A percentile compares a stretch with the other conserved stretches of the same genome.
Conservation (phyloP, 78 protist genomes). For the Chrysochromulina parva region DNA sequence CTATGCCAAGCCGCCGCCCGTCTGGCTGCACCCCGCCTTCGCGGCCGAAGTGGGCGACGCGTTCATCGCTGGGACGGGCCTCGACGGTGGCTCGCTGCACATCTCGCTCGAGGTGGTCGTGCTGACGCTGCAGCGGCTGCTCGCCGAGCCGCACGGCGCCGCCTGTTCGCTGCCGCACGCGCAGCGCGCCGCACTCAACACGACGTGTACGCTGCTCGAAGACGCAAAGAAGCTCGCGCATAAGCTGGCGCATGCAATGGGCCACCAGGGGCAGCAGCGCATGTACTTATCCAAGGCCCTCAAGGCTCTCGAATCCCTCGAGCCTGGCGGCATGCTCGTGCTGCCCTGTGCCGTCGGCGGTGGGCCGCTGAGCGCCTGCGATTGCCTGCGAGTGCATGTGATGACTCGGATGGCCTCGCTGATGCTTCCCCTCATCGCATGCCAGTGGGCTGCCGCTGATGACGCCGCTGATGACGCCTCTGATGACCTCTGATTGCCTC, state of each 20-base stretch:
- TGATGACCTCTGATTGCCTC: no score
- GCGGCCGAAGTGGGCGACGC: slow-evolving; percentile 35
- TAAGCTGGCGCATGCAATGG: not conserved
- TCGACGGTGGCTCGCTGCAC: slow-evolving; percentile 10
- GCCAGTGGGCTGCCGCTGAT: no score
- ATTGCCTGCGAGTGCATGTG: no score
- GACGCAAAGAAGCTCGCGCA: slow-evolving; percentile 3
- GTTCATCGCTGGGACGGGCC: slow-evolving; percentile 19
- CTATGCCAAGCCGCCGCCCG: slow-evolving; percentile 35
- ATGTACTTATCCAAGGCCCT: not conserved
- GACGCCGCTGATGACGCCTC: no score
- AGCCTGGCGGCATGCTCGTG: not conserved
- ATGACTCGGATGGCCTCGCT: no score
- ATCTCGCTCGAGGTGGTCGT: not conserved
- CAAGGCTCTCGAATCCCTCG: not conserved
- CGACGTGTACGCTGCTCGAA: not conserved
- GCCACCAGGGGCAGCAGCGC: not conserved
- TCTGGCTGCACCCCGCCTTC: slow-evolving; percentile 26
- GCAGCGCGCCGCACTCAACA: not conserved
- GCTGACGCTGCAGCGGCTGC: not conserved
- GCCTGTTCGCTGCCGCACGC: not conserved
- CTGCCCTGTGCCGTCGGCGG: not conserved
- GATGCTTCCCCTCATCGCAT: no score
- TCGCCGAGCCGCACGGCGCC: not conserved
- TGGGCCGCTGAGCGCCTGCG: not conserved